Conservation (phyloP, 2,329 filamentous ascomycete species). For the Colletotrichum sp. region DNA sequence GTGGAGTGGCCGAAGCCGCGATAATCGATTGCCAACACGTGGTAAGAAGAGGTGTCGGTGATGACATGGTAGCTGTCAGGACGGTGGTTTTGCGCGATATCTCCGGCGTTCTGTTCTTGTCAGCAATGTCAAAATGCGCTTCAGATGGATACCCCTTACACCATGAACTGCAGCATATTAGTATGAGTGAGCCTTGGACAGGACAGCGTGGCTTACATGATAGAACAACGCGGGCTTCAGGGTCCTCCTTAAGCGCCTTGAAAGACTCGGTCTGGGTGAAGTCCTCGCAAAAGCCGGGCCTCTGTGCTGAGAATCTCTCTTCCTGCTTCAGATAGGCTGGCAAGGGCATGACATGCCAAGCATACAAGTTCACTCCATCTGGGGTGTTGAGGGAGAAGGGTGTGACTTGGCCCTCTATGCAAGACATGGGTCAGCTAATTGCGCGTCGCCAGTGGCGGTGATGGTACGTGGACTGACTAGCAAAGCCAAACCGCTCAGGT, state of each 20-base stretch:
- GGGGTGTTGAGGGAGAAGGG: constrained; percentile 79
- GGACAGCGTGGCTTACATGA: constrained; percentile 45
- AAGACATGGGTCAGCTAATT: background rate
- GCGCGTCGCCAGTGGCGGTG: background rate
- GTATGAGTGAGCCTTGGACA: background rate
- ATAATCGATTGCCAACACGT: constrained; percentile 90
- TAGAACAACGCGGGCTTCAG: constrained; percentile 66
- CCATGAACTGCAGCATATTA: constrained; percentile 59
- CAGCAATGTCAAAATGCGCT: constrained; percentile 22
- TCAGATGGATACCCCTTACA: constrained; percentile 46
- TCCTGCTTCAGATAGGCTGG: constrained; percentile 79
- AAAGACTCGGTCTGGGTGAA: constrained; percentile 65
- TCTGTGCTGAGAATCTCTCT: constrained; percentile 58
- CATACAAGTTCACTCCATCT: constrained; percentile 80
- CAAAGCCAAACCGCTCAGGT: constrained; percentile 86
- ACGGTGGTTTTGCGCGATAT: constrained; percentile 79
- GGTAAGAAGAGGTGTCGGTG: constrained; percentile 74
- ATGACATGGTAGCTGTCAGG: constrained; percentile 80
- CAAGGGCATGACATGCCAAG: constrained; percentile 89
- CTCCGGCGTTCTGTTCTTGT: constrained; percentile 74
- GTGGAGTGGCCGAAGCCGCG: constrained; percentile 85
- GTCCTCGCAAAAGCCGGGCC: constrained; percentile 54
- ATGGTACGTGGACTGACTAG: constrained; percentile 60
- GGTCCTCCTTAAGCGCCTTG: constrained; percentile 65
- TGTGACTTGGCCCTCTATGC: constrained; percentile 81